Percentiles rank a stretch among this genome's conserved stretches.
Evolutionary conservation across 129 eudicot genomes (phyloP).

Genomic region (Dittrichia graveolens): DNA sequence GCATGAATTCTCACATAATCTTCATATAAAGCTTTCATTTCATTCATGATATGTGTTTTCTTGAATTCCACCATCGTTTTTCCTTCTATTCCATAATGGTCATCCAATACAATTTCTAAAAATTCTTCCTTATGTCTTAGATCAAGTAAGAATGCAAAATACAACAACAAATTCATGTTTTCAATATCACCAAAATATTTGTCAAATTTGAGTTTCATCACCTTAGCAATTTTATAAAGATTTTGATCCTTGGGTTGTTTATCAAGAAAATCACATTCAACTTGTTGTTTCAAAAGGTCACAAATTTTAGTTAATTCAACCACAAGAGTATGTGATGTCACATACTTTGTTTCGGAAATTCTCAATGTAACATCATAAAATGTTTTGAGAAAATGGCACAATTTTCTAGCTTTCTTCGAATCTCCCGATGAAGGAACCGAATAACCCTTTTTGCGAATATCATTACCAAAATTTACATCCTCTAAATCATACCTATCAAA

Average conservation of each 20-base stretch:
- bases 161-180: not conserved
- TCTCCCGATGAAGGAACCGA: not conserved
- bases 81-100: not conserved
- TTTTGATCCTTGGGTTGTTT: no score
- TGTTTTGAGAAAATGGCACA: not conserved
- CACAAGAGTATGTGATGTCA: not conserved
- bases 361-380: no score
- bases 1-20: not conserved
- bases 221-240: not conserved
- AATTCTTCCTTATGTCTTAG: not conserved
- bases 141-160: not conserved
- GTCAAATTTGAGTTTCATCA: no score
- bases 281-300: not conserved
- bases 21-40: no score
- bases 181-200: not conserved
- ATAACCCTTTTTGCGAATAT: no score
- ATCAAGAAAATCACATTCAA: not conserved
- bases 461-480: no score
- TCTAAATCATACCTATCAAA: no score
- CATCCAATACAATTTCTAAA: not conserved
- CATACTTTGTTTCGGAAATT: not conserved
- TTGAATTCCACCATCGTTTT: not conserved
- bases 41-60: not conserved
- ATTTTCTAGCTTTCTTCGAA: not conserved
- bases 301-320: not conserved